Evolutionary conservation across 2,329 filamentous ascomycete species (phyloP), one percentile per base, ranked within the genome.

Genomic region (Exophiala sideris): DNA sequence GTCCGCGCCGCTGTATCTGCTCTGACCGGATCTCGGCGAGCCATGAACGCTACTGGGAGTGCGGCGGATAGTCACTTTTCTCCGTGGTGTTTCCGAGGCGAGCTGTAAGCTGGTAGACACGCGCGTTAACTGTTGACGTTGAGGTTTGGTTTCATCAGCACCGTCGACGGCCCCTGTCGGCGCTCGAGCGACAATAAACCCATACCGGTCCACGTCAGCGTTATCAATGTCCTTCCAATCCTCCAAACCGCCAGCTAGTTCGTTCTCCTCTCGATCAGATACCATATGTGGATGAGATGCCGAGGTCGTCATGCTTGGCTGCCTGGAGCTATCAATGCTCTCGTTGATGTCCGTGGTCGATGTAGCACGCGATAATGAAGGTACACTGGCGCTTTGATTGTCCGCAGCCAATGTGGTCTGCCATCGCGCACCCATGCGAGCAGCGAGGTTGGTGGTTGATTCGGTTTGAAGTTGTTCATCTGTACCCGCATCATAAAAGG

Each of bases 401-500:
- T 65, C 61, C 7, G 64, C 64, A 12, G 52, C 49, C 16, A 61
- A 33, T 5, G 53, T 55, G 48, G 74, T 71, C 60, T 76, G 60
- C 72, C 71, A 72, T 70, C 42, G 73, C 56, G 21, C 71, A 62
- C 10, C 71, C 68, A 61, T 74, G 66, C 35, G 74, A 67, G 50
- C 65, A 50, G 52, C 71, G 66, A 59, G 36, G 34, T 54, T 72
- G 62, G 41, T 71, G 62, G 50, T 66, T 66, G 44, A 67, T 67
- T 24, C 74, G 62, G 50, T 76, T 48, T 75, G 73, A 6, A 66
- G 69, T 34, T 79, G 78, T 32, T 74, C 76, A 57, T 84, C 82
- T 52, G 83, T 77, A 3, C 82, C 82, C 57, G 79, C 77, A 58
- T 81, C 79, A 64, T 85, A 86, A 81, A 85, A 85, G 58, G 80